phyloP scores from a whole-genome alignment of 768 basidiomycete genomes.

The Aureoboletus auriporus region DNA sequence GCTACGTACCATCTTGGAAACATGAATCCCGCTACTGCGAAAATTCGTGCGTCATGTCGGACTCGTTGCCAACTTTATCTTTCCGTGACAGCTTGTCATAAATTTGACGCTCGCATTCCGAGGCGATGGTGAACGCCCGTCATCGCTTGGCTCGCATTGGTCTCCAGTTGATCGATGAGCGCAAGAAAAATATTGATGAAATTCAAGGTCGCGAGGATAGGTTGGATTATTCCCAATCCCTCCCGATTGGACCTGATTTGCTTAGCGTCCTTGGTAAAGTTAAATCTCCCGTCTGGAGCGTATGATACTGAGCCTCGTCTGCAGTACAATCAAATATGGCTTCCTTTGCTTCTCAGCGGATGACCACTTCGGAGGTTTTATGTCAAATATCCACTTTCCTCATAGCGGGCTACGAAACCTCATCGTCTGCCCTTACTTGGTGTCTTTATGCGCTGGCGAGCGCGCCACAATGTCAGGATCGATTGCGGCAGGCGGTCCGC shows the following conservation, averaged over 20 bases:
- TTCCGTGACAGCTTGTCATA: slow-evolving; percentile 5
- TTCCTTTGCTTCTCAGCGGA: slow-evolving; percentile 39
- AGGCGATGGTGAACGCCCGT: slow-evolving; percentile 40
- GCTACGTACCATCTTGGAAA: slow-evolving; percentile 48
- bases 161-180: slow-evolving; percentile 47
- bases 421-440: slow-evolving; percentile 57
- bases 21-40: slow-evolving; percentile 55
- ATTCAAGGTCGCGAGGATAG: slow-evolving; percentile 1
- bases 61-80: not conserved
- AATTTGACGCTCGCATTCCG: slow-evolving; percentile 43
- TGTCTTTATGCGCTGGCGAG: slow-evolving; percentile 54
- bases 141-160: slow-evolving; percentile 53
- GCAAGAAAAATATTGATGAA: slow-evolving; percentile 36
- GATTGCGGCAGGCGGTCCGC: slow-evolving; percentile 44
- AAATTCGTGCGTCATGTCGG: slow-evolving; percentile 38
- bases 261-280: slow-evolving; percentile 52
- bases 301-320: not conserved
- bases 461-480: slow-evolving; percentile 41
- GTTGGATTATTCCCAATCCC: slow-evolving; percentile 4
- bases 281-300: slow-evolving; percentile 1
- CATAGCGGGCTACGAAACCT: slow-evolving; percentile 63
- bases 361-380: slow-evolving; percentile 54
- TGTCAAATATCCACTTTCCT: slow-evolving; percentile 65
- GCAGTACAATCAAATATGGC: slow-evolving; percentile 59
- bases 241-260: slow-evolving; percentile 33